Evolutionary conservation across 352 stramenopile species (phyloP).

Genomic region (Phytopythium chamaehyphon): DNA sequence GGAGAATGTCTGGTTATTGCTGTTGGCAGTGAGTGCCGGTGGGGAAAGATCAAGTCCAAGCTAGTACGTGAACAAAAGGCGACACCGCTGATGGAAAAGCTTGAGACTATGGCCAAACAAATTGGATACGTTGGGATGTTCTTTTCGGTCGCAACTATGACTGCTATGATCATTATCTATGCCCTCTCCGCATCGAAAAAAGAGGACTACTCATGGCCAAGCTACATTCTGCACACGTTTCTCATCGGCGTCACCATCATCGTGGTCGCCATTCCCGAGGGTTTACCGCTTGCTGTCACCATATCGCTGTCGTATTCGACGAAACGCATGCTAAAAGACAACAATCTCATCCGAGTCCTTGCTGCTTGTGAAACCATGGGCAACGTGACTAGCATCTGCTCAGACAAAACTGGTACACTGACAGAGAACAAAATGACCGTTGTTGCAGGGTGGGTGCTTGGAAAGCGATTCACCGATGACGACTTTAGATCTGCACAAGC

Average conservation of each 20-base stretch:
- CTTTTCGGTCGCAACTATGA: conserved; percentile 84
- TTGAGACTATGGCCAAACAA: conserved; percentile 88
- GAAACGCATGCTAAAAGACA: conserved; percentile 98
- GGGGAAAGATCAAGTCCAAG: conserved; percentile 91
- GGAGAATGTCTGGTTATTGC: conserved; percentile 81
- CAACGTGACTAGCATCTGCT: conserved; percentile 98
- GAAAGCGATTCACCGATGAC: conserved; percentile 51
- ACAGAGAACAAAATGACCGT: conserved; percentile 99
- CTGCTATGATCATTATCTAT: conserved; percentile 86
- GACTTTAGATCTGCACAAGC: conserved; percentile 31
- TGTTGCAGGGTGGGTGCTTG: conserved; percentile 86
- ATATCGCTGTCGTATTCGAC: conserved; percentile 95
- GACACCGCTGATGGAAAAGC: conserved; percentile 92
- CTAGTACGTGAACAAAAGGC: conserved; percentile 84
- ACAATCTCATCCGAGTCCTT: conserved; percentile 98
- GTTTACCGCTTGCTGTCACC: conserved; percentile 91
- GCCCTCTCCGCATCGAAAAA: conserved; percentile 52
- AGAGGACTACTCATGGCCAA: conserved; percentile 60
- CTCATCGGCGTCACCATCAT: conserved; percentile 94
- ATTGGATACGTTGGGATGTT: conserved; percentile 86
- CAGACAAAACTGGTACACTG: conserved; percentile 96
- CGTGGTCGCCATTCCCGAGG: conserved; percentile 94
- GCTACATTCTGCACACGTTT: conserved; percentile 91
- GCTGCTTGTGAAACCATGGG: conserved; percentile 98
- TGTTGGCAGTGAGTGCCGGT: conserved; percentile 78